Percentiles rank a stretch among this genome's conserved stretches.
Conservation (phyloP, 305 asterid species). For the Nicotiana rustica region DNA sequence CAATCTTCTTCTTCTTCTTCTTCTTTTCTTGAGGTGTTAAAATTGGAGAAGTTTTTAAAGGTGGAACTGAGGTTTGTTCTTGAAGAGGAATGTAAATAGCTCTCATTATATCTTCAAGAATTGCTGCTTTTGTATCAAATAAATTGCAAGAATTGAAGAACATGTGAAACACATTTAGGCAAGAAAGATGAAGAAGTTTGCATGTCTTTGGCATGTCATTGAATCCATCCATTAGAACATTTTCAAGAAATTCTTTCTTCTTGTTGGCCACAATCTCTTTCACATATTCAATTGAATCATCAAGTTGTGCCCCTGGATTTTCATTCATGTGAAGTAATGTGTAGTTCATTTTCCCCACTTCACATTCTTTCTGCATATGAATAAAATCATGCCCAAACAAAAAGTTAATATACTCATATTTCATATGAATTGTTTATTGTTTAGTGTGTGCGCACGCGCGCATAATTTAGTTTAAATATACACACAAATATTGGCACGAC, state of each 20-base stretch:
- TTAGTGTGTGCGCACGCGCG: too few species aligned
- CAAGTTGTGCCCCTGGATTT: constrained; percentile 42
- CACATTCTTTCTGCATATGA: constrained; percentile 58
- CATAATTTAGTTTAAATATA: too few species aligned
- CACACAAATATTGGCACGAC: too few species aligned
- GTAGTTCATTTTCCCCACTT: constrained; percentile 62
- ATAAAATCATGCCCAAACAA: background rate
- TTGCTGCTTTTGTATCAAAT: constrained; percentile 52
- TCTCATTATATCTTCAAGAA: constrained; percentile 53
- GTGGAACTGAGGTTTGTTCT: background rate
- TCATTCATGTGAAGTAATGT: constrained; percentile 56
- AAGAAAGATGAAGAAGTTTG: constrained; percentile 52
- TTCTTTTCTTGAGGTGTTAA: background rate
- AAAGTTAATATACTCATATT: too few species aligned
- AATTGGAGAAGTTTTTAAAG: background rate
- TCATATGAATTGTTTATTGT: too few species aligned
- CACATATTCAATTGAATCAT: constrained; percentile 54
- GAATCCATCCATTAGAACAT: constrained; percentile 39
- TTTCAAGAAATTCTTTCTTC: constrained; percentile 53
- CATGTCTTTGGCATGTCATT: constrained; percentile 46
- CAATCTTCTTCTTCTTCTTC: background rate
- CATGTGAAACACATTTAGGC: constrained; percentile 65
- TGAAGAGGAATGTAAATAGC: constrained; percentile 48
- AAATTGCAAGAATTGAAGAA: constrained; percentile 62
- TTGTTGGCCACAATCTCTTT: constrained; percentile 41